phyloP scores from a whole-genome alignment of 352 stramenopile genomes.

The Phytophthora crassamura region DNA sequence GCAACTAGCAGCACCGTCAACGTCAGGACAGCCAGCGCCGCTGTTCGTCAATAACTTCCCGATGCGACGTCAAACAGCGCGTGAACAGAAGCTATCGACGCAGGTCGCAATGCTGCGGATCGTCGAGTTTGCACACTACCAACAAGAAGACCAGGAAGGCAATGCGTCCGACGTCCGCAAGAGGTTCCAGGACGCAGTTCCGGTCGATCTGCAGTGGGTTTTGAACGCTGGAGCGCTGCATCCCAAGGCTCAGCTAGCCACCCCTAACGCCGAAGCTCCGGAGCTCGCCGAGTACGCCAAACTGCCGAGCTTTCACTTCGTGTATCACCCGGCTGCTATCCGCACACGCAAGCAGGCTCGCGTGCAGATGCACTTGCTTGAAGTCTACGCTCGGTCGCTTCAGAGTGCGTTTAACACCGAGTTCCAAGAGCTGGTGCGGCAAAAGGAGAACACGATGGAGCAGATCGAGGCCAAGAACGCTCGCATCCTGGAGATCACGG shows the following conservation, averaged over 20 bases:
- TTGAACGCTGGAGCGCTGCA: conserved; percentile 57
- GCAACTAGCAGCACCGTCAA: conserved; percentile 2
- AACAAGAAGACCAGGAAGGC: conserved; percentile 49
- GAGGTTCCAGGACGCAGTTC: conserved; percentile 63
- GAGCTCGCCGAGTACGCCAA: conserved; percentile 42
- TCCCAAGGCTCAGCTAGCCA: conserved; percentile 35
- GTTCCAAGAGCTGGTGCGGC: conserved; percentile 73
- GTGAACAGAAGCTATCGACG: conserved; percentile 56
- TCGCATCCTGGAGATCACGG: conserved; percentile 88
- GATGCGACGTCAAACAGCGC: conserved; percentile 59
- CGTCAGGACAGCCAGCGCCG: conserved; percentile 6
- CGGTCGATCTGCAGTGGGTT: conserved; percentile 64
- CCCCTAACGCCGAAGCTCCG: not conserved
- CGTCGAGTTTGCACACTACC: conserved; percentile 69
- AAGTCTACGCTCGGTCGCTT: conserved; percentile 72
- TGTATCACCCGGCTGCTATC: conserved; percentile 90
- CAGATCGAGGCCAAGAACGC: conserved; percentile 91
- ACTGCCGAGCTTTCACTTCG: conserved; percentile 62
- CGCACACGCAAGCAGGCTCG: conserved; percentile 84
- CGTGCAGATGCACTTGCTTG: conserved; percentile 88
- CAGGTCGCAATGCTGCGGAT: conserved; percentile 69
- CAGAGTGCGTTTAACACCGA: conserved; percentile 85
- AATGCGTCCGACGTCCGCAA: conserved; percentile 23
- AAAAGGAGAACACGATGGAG: conserved; percentile 87
- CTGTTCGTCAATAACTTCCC: conserved; percentile 87